Evolutionary conservation across 2,329 filamentous ascomycete genomes (phyloP).

Genomic region (Diaporthe vexans): DNA sequence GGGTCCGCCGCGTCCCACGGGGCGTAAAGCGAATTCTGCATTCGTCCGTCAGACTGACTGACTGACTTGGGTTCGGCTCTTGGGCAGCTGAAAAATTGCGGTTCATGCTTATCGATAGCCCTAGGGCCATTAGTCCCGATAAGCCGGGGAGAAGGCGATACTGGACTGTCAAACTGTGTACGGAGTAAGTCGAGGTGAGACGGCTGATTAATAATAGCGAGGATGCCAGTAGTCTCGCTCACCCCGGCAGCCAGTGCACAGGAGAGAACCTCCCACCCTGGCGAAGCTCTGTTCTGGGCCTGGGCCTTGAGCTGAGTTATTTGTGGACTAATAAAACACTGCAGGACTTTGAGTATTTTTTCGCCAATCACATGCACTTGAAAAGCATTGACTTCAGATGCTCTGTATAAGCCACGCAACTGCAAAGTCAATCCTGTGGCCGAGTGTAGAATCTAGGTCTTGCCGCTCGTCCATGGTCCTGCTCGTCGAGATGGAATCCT

Average conservation of each 20-base stretch:
- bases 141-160: neutral
- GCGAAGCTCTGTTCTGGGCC: neutral
- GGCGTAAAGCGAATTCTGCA: slow-evolving; percentile 30
- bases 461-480: no score
- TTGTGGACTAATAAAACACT: neutral
- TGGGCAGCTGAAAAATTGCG: slow-evolving; percentile 31
- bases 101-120: slow-evolving; percentile 28
- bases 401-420: no score
- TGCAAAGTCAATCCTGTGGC: no score
- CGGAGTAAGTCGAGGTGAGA: neutral
- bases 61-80: slow-evolving; percentile 19
- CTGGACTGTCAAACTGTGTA: no score
- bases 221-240: neutral
- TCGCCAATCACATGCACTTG: no score
- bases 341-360: neutral
- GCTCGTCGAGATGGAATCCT: no score
- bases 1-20: slow-evolving; percentile 28
- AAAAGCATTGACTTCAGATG: no score
- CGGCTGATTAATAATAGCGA: slow-evolving; percentile 20
- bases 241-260: neutral
- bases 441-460: no score
- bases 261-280: no score
- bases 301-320: neutral
- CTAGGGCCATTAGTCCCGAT: slow-evolving; percentile 2
- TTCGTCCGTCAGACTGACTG: slow-evolving; percentile 19